phyloP scores from a whole-genome alignment of 163 green algal genomes.

The Trebouxia gelatinosa region DNA sequence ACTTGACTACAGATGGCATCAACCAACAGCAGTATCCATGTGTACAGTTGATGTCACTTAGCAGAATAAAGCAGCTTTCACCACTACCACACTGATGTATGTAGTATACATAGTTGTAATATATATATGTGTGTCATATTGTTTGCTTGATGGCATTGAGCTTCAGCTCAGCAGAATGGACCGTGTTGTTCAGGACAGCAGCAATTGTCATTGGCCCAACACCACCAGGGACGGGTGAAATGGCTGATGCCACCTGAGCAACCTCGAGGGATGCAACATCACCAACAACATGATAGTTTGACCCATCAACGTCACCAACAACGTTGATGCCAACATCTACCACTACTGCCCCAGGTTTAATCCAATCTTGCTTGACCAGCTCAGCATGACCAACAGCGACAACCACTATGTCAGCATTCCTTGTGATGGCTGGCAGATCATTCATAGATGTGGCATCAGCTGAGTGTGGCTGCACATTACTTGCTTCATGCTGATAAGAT shows the following conservation, averaged over 20 bases:
- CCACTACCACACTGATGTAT: too few species aligned
- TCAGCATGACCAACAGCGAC: slow-evolving; percentile 73
- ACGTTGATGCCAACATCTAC: slow-evolving; percentile 97
- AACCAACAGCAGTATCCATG: too few species aligned
- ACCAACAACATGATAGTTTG: slow-evolving; percentile 47
- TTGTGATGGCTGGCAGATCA: slow-evolving; percentile 64
- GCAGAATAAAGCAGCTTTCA: too few species aligned
- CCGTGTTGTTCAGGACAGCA: slow-evolving; percentile 88
- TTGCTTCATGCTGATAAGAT: too few species aligned
- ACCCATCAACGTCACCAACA: slow-evolving; percentile 47
- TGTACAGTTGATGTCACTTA: too few species aligned
- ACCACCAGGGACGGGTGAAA: slow-evolving; percentile 90
- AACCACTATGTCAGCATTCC: slow-evolving; percentile 78
- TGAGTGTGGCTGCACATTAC: too few species aligned
- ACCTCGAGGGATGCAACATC: slow-evolving; percentile 55
- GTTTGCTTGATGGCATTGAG: too few species aligned
- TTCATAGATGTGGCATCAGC: slow-evolving; percentile 27
- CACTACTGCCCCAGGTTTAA: slow-evolving; percentile 90
- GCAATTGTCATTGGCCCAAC: slow-evolving; percentile 98
- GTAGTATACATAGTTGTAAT: too few species aligned
- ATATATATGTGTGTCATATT: too few species aligned
- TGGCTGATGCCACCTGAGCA: slow-evolving; percentile 46
- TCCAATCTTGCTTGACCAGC: slow-evolving; percentile 71
- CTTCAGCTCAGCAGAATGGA: slow-evolving; percentile 42
- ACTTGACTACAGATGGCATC: too few species aligned